Conservation (phyloP, 2,329 filamentous ascomycete genomes). For the Hypoxylon rubiginosum region DNA sequence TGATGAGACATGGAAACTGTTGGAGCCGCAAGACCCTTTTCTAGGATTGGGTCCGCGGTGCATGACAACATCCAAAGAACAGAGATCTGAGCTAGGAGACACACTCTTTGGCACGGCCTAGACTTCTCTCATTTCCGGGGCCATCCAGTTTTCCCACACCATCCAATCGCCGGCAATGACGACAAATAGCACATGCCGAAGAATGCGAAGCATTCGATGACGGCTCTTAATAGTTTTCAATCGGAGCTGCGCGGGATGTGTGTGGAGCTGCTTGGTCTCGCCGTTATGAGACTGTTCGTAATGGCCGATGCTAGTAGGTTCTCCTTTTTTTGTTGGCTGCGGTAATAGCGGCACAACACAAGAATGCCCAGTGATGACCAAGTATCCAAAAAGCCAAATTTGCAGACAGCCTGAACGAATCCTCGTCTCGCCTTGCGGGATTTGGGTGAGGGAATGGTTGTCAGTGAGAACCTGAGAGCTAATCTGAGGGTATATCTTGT, state of each 20-base stretch:
- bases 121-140: constrained; percentile 19
- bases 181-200: constrained; percentile 41
- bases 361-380: constrained; percentile 64
- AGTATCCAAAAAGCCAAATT: constrained; percentile 71
- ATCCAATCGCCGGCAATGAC: constrained; percentile 48
- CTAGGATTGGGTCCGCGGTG: constrained; percentile 39
- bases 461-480: constrained; percentile 69
- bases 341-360: constrained; percentile 42
- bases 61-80: constrained; percentile 59
- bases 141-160: constrained; percentile 30
- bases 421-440: constrained; percentile 19
- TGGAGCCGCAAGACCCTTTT: constrained; percentile 44
- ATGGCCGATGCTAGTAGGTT: constrained; percentile 26
- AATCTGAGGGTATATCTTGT: constrained; percentile 63
- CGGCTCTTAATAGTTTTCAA: constrained; percentile 64
- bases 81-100: constrained; percentile 63
- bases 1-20: constrained; percentile 49
- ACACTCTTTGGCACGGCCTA: constrained; percentile 29
- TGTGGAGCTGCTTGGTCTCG: constrained; percentile 40
- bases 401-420: constrained; percentile 61
- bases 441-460: constrained; percentile 55
- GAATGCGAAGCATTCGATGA: constrained; percentile 48
- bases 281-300: constrained; percentile 31
- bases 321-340: constrained; percentile 34
- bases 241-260: constrained; percentile 60